phyloP scores from a whole-genome alignment of 176 grass and related monocot species.

The sorghum (Sorghum bicolor) region Sorghum_bicolor_NCBIv3 NC_012873.2:53067501-53068000 shows the following conservation, averaged over 20 bases:
- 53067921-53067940: background rate
- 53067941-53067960: background rate
- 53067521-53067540: constrained; percentile 26
- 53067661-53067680: constrained; percentile 47
- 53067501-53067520: constrained; percentile 41
- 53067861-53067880: too few relatives aligned
- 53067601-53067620: constrained; percentile 9
- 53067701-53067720: constrained; percentile 37
- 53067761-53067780: constrained; percentile 84
- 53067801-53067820: constrained; percentile 98
- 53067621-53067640: constrained; percentile 17
- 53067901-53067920: too few relatives aligned
- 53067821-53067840: constrained; percentile 95
- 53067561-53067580: constrained; percentile 34
- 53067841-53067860: constrained; percentile 31
- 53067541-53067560: constrained; percentile 35
- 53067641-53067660: constrained; percentile 39
- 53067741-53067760: constrained; percentile 76
- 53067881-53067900: too few relatives aligned
- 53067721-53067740: constrained; percentile 39
- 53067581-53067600: background rate
- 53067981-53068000: constrained; percentile 15
- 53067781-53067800: constrained; percentile 77
- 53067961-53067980: constrained; percentile 1
- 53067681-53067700: constrained; percentile 38